Evolutionary conservation across 768 basidiomycete species (phyloP).

Genomic region (Baorangia bicolor): DNA sequence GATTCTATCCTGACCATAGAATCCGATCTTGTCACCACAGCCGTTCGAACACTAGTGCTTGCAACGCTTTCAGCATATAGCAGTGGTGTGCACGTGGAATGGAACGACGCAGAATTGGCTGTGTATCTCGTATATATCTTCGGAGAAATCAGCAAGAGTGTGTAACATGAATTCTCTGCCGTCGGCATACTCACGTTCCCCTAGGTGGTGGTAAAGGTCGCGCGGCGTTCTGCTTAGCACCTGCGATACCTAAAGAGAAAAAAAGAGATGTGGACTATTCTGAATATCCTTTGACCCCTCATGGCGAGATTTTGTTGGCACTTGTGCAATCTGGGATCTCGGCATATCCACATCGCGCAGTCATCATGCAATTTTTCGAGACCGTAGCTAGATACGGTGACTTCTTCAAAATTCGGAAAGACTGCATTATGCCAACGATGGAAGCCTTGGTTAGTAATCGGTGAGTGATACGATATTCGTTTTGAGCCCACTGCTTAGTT

Average conservation of each 20-base stretch:
- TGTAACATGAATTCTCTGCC: slow-evolving; percentile 22
- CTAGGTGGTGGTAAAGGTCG: slow-evolving; percentile 79
- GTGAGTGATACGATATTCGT: slow-evolving; percentile 43
- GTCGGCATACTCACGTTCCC: slow-evolving; percentile 3
- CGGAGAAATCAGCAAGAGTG: slow-evolving; percentile 90
- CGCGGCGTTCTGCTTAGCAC: slow-evolving; percentile 81
- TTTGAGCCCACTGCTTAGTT: neutral
- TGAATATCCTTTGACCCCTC: slow-evolving; percentile 80
- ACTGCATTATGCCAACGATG: slow-evolving; percentile 82
- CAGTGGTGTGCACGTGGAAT: slow-evolving; percentile 64
- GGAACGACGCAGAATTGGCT: slow-evolving; percentile 93
- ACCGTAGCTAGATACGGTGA: slow-evolving; percentile 89
- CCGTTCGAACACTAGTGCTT: slow-evolving; percentile 70
- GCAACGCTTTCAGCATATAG: slow-evolving; percentile 69
- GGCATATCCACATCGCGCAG: slow-evolving; percentile 78
- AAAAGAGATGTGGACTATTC: slow-evolving; percentile 69
- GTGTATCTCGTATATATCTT: slow-evolving; percentile 93
- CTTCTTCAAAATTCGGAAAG: slow-evolving; percentile 93
- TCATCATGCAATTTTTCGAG: slow-evolving; percentile 91
- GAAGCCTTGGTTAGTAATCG: slow-evolving; percentile 84
- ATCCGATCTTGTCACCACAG: slow-evolving; percentile 77
- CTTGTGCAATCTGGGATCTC: slow-evolving; percentile 83
- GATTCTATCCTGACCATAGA: slow-evolving; percentile 88
- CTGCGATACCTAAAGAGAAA: slow-evolving; percentile 64
- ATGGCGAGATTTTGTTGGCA: slow-evolving; percentile 86